Evolutionary conservation across 352 stramenopile species (phyloP), one percentile per base, ranked within the genome.

Genomic region (Blastocystis sp.): DNA sequence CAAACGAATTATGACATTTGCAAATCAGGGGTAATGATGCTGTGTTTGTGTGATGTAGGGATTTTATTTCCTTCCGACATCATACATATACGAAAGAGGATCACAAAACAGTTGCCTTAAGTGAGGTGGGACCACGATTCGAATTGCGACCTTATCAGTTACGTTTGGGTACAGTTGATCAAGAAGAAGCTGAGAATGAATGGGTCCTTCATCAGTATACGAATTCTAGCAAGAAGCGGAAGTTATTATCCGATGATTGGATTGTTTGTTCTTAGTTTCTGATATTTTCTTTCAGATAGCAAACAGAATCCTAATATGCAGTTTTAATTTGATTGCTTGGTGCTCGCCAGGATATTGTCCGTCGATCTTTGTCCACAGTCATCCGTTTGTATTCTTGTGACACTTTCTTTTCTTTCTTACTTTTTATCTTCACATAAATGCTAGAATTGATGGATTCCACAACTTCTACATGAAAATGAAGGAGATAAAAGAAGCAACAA

Each of bases 131-230:
- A 0, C 97, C 97, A 37, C 92, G 97, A 51, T 99, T 99, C 90
- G 97, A 99, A 91, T 93, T 99, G 90, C 93, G 96, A 90, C 90
- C 98, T 46, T 99, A 98, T 91, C 71, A 91, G 65, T 91, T 97
- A 59, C 97, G 97, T 88, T 91, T 99, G 51, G 97, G 97, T 66
- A 99, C 97, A 73, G 91, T 98, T 61, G 96, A 99, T 78, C 95
- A 98, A 90, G 97, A 98, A 89, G 95, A 98, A 86, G 96, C 96
- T 2, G 96, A 99, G 89, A 98, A 96, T 89, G 97, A 99, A 90
- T 99, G 97, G 94, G 95, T 99, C 21, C 91, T 98, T 88, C 93
- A 95, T 86, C 96, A 96, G 32, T 99, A 98, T 92, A 98, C 98
- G 92, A 99, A 99, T 91, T 98, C 95, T n/a, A 94, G 95, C 78